Percentiles rank a stretch among this genome's conserved stretches.
phyloP scores from a whole-genome alignment of 1,139 yeast species.

The Saccharomyces hybrid region DNA sequence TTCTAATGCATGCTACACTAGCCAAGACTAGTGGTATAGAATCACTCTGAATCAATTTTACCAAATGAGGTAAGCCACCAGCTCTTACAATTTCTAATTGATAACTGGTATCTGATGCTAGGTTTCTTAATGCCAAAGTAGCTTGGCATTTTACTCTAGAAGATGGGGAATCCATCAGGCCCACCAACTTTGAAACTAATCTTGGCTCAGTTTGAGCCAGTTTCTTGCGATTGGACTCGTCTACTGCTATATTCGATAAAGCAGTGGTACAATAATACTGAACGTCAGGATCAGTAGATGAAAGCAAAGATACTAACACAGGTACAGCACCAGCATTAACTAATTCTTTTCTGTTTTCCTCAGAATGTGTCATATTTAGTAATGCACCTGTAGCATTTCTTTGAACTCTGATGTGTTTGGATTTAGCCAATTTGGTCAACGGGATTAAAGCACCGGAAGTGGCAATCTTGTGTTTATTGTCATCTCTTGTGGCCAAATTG shows the following conservation, averaged over 20 bases:
- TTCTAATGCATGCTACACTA: conserved; percentile 96
- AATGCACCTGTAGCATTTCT: conserved; percentile 97
- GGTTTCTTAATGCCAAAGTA: conserved; percentile 85
- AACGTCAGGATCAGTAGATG: conserved; percentile 89
- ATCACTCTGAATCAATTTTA: conserved; percentile 75
- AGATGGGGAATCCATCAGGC: conserved; percentile 83
- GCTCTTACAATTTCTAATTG: conserved; percentile 94
- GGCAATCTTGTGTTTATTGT: conserved; percentile 90
- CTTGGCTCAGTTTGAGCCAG: conserved; percentile 92
- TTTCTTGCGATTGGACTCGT: conserved; percentile 80
- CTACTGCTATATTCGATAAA: conserved; percentile 92
- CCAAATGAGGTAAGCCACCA: conserved; percentile 89
- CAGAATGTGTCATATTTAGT: conserved; percentile 95
- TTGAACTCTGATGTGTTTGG: conserved; percentile 91
- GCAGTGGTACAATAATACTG: conserved; percentile 98
- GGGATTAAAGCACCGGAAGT: conserved; percentile 95
- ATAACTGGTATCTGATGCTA: conserved; percentile 86
- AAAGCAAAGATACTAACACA: conserved; percentile 78
- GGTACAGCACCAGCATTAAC: conserved; percentile 99
- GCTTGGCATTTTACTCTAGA: conserved; percentile 98
- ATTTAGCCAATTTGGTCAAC: conserved; percentile 84
- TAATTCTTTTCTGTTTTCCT: conserved; percentile 90
- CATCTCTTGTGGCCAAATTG: conserved; percentile 96
- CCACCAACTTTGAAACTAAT: conserved; percentile 77
- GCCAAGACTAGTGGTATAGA: conserved; percentile 91